These are phyloP conservation scores for Xylaria sp. DNA, from an alignment of 2,329 filamentous ascomycete species.

Conservation along the genomic window DNA sequence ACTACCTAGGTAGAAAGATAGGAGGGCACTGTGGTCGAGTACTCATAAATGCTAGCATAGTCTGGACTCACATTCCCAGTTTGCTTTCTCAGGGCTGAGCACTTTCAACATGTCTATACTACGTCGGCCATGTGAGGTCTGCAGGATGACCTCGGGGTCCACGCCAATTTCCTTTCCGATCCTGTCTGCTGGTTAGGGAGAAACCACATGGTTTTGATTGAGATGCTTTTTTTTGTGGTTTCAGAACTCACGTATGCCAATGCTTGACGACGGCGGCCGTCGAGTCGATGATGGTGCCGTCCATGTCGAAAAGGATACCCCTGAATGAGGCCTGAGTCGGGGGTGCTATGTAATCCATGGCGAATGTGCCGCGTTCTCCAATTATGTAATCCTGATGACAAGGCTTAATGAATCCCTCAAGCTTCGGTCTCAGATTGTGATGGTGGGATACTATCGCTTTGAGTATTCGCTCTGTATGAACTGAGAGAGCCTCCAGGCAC, in stretches of 20 bases:
- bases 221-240: constrained; percentile 1
- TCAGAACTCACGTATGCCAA: constrained; percentile 64
- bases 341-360: constrained; percentile 45
- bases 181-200: constrained; percentile 44
- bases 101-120: constrained; percentile 84
- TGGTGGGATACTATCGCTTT: background rate
- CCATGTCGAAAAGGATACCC: constrained; percentile 73
- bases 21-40: too few relatives aligned
- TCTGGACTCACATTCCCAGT: constrained; percentile 79
- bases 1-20: too few relatives aligned
- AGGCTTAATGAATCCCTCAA: background rate
- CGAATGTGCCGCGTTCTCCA: constrained; percentile 1
- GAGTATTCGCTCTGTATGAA: background rate
- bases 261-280: constrained; percentile 77
- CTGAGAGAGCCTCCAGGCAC: too few relatives aligned
- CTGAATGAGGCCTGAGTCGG: constrained; percentile 53
- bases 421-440: background rate
- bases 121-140: constrained; percentile 87
- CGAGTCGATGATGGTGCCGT: constrained; percentile 82
- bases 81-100: constrained; percentile 82
- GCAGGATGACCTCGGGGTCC: constrained; percentile 79
- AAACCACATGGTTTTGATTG: background rate
- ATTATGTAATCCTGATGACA: too few relatives aligned
- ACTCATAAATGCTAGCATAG: constrained; percentile 2
- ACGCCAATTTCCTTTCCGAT: constrained; percentile 83